Evolutionary conservation across 78 protist species (phyloP).

Genomic region (Monosiga brevicollis): DNA sequence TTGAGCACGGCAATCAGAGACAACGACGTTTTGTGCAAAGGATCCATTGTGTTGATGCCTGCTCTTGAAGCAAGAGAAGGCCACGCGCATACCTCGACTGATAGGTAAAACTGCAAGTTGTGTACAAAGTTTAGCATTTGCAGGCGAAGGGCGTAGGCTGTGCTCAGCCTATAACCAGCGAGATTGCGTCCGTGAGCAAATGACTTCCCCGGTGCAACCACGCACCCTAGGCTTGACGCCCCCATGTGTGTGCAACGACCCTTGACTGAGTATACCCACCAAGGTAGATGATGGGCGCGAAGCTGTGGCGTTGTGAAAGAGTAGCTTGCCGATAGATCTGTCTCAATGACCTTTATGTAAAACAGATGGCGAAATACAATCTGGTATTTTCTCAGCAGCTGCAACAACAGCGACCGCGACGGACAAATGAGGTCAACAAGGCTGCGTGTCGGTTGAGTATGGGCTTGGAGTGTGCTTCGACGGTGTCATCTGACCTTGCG

Average conservation of each 20-base stretch:
- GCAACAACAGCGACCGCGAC: too few species aligned
- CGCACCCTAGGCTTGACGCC: neutral
- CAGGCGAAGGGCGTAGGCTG: slow-evolving; percentile 13
- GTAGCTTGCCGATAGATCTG: too few species aligned
- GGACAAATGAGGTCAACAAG: too few species aligned
- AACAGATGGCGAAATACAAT: neutral
- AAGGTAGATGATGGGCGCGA: neutral
- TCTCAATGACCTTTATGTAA: neutral
- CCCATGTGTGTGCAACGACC: neutral
- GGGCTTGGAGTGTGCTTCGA: too few species aligned
- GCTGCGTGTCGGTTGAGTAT: too few species aligned
- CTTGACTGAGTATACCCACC: neutral
- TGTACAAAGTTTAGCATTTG: slow-evolving; percentile 41
- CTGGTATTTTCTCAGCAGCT: too few species aligned
- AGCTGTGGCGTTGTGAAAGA: too few species aligned
- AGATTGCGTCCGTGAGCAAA: neutral
- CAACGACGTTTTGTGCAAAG: neutral
- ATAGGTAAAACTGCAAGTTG: slow-evolving; percentile 22
- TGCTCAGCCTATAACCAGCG: neutral
- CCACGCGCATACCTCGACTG: slow-evolving; percentile 21
- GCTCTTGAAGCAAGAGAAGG: neutral
- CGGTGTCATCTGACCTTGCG: too few species aligned
- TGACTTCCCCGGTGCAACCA: neutral
- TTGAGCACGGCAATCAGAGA: neutral
- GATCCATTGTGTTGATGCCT: neutral